phyloP scores from a whole-genome alignment of 2,329 filamentous ascomycete species.

The Bipolaris bicolor region DNA sequence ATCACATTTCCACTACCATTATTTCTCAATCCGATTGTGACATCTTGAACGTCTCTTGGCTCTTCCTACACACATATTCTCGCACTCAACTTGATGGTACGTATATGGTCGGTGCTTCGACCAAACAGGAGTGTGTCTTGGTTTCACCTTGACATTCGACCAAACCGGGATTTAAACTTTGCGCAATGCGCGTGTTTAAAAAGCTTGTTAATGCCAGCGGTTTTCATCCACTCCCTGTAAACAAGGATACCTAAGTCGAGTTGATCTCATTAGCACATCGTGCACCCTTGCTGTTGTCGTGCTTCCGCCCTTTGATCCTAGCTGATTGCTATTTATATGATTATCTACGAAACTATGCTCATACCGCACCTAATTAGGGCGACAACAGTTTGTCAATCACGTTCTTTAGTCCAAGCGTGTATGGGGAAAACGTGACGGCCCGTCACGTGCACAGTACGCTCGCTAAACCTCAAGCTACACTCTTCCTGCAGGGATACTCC shows the following conservation, averaged over 20 bases:
- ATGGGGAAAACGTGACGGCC: background rate
- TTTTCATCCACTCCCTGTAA: background rate
- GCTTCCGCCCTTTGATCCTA: background rate
- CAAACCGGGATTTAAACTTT: background rate
- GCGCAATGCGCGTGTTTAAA: background rate
- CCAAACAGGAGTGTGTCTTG: background rate
- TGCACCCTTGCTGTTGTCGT: background rate
- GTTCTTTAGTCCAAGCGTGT: background rate
- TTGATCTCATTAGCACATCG: background rate
- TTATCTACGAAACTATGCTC: background rate
- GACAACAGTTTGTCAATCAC: background rate
- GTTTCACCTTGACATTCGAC: background rate
- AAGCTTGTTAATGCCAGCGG: background rate
- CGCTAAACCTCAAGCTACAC: background rate
- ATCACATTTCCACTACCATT: background rate
- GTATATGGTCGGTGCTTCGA: background rate
- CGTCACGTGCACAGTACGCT: slow-evolving; percentile 4
- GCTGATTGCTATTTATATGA: background rate
- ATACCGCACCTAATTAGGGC: no score
- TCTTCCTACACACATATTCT: background rate
- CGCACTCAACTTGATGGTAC: background rate
- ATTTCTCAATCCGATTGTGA: background rate
- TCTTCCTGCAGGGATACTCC: background rate
- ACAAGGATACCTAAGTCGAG: background rate
- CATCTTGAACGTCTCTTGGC: background rate